Evolutionary conservation across 2,329 filamentous ascomycete genomes (phyloP).

Genomic region (Ascochyta lentis): DNA sequence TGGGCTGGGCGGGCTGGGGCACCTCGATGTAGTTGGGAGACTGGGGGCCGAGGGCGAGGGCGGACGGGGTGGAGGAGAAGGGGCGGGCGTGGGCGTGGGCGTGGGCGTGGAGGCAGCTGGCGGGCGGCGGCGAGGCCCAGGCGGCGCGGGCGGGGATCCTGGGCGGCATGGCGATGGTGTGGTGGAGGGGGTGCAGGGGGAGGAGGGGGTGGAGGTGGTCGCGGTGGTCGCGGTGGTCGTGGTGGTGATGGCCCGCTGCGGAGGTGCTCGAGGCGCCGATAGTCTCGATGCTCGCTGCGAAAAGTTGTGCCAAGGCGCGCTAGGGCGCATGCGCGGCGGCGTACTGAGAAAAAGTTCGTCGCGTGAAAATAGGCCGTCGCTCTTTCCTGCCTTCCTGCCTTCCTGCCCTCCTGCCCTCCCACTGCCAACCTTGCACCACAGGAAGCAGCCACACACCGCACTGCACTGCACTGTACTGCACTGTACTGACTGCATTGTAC

Average conservation of each 20-base stretch:
- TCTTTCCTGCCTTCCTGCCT: slow-evolving; percentile 12
- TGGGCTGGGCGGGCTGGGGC: slow-evolving; percentile 76
- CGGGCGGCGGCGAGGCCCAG: slow-evolving; percentile 30
- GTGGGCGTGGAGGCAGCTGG: slow-evolving; percentile 21
- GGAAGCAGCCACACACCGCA: background rate
- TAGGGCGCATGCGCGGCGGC: background rate
- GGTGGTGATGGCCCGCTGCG: slow-evolving; percentile 11
- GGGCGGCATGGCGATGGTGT: slow-evolving; percentile 49
- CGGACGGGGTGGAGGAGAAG: slow-evolving; percentile 56
- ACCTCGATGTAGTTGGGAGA: slow-evolving; percentile 88
- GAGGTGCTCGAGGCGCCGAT: slow-evolving; percentile 1
- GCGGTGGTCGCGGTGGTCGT: slow-evolving; percentile 18
- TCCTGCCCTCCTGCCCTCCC: too few species aligned
- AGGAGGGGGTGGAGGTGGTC: slow-evolving; percentile 9
- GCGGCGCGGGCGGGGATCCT: slow-evolving; percentile 48
- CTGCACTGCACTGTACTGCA: too few species aligned
- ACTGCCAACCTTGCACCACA: background rate
- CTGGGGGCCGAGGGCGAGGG: slow-evolving; percentile 73
- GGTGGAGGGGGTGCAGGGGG: slow-evolving; percentile 8
- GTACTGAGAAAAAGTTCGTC: slow-evolving; percentile 31
- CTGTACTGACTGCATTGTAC: too few species aligned
- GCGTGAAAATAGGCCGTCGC: slow-evolving; percentile 6
- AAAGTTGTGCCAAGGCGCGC: slow-evolving; percentile 36
- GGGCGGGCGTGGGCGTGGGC: slow-evolving; percentile 19
- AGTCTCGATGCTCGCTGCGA: slow-evolving; percentile 6